phyloP scores from a whole-genome alignment of 2,329 filamentous ascomycete genomes.

The Fusarium subtropicale region DNA sequence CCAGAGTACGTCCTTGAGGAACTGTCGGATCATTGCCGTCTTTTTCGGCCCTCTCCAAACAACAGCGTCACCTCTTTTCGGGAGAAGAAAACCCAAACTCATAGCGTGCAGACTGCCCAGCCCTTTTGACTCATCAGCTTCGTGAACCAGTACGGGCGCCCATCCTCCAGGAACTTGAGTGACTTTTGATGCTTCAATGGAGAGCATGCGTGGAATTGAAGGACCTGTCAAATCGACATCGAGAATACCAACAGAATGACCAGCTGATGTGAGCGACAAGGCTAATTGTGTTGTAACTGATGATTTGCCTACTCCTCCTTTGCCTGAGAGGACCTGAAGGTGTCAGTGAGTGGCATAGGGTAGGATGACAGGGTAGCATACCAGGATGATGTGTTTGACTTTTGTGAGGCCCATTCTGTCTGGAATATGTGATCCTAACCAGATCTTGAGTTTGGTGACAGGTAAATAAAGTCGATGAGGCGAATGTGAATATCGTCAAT shows the following conservation, averaged over 20 bases:
- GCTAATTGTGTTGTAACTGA: slow-evolving; percentile 97
- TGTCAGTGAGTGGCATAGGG: slow-evolving; percentile 33
- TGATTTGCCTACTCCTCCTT: slow-evolving; percentile 98
- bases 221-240: slow-evolving; percentile 97
- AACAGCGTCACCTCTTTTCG: slow-evolving; percentile 86
- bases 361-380: slow-evolving; percentile 53
- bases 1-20: slow-evolving; percentile 92
- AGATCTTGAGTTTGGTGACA: background rate
- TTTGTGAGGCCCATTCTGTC: slow-evolving; percentile 58
- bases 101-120: slow-evolving; percentile 82
- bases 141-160: slow-evolving; percentile 88
- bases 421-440: background rate
- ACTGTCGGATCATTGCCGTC: slow-evolving; percentile 98
- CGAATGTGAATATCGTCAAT: background rate
- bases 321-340: slow-evolving; percentile 83
- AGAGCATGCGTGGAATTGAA: slow-evolving; percentile 94
- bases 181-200: slow-evolving; percentile 88
- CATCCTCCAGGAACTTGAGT: slow-evolving; percentile 92
- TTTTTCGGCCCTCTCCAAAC: slow-evolving; percentile 99
- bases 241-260: slow-evolving; percentile 91
- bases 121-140: slow-evolving; percentile 61
- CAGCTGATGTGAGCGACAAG: slow-evolving; percentile 84
- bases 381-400: slow-evolving; percentile 82
- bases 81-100: slow-evolving; percentile 91
- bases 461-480: background rate